Base-by-base conservation (phyloP, 179 eudicot species). In the Drosera spatulata region DNA sequence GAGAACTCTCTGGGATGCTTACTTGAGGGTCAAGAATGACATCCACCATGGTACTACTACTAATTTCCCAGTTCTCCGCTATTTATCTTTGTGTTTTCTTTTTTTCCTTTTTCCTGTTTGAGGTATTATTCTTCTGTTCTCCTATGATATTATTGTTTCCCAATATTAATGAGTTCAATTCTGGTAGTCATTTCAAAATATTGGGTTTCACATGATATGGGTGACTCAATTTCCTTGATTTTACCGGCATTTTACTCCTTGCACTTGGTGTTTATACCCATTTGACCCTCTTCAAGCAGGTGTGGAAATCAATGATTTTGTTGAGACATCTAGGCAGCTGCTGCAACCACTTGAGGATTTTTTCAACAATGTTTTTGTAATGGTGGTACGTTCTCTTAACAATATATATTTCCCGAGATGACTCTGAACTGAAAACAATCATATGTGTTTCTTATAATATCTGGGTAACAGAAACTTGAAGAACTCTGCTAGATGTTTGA, bases 311-410 rank as follows among this genome's bases (percentile, higher is more conserved):
- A 95, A 86, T 59, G 86, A 83, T 39, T 90, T 93, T 70, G 73
- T 87, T 37, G 78, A 83, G 73, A 74, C 74, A 41, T 94, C 99
- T 40, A 69, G 67, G 38, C 78, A 75, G 67, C 79, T 94, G 60
- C 60, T 81, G 15, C 81, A 85, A 61, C 99, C 99, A 58, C 87
- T 94, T 43, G 99, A 89, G 59, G 77, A 83, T 68, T 94, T 94
- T 76, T 94, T 94, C 44, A 82, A 83, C 60, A 66, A 80, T 39
- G 99, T 94, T 38, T 94, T 94, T 53, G 99, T 94, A 22, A 94
- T 94, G 99, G 99, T 86, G 99, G 99, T 94, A 86, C 44, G 99
- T 74, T 49, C 45, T 42, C 42, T 42, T 56, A 60, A n/a, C 11
- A 14, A 51, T 22, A 22, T 45, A 45, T 45, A 0, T 45, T 45